Base-by-base conservation (phyloP, 371 early-diverging fungal species). In the Pancytospora epiphaga region DNA sequence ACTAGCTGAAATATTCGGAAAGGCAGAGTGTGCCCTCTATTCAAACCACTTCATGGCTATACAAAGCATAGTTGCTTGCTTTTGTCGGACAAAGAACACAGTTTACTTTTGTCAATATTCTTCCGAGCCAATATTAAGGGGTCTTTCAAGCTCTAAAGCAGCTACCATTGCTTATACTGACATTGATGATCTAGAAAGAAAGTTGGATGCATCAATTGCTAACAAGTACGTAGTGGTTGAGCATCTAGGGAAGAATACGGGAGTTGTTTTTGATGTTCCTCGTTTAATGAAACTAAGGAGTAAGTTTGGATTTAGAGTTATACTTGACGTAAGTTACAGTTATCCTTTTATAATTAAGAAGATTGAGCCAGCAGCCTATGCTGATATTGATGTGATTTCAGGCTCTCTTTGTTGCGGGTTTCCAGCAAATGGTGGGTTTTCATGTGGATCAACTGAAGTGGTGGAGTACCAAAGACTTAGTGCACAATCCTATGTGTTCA, bases 41-140 rank as follows among this genome's bases (percentile, higher is more conserved):
- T 89, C 95, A 32, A 96, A 98, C 83, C 90, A 88, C 1, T 92
- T 94, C 77, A 88, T 93, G 22, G 89, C 93, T 29, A 86, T 94
- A 33, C 86, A 90, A 9, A 89, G 89, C 12, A 92, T 92, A 29
- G 93, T 98, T 77, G 90, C 95, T 22, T 93, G 95, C 37, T 98
- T 96, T 81, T 87, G 91, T 58, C 95, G 93, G 85, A 85, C 93
- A 75, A 91, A 92, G 38, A 95, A 95, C 76, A 86, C 90, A 49
- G 86, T 98, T 74, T 90, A 96, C 50, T 90, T 83, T 76, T 82
- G 78, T 57, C 58, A 70, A 40, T 19, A 75, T 29, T 61, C 70
- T 25, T 75, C 73, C 39, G 71, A 77, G 15, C 71, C 77, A 19
- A 81, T 82, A 33, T 27, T 79, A 12, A 30, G 83, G 30, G 83